Evolutionary conservation across 108 stramenopile species (phyloP).

Genomic region (Skeletonema potamos): DNA sequence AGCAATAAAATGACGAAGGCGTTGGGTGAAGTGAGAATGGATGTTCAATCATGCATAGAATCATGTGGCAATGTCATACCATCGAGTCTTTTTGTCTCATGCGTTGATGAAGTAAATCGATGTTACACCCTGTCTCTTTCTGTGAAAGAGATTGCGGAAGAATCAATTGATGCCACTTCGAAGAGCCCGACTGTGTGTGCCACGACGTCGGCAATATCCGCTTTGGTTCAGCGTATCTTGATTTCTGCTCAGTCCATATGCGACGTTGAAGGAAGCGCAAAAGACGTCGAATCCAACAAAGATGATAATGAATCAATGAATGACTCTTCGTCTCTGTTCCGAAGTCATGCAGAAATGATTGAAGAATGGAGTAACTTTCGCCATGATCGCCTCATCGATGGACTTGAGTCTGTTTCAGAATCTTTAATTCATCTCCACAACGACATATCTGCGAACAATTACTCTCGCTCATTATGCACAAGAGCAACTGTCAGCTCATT

Average conservation of each 20-base stretch:
- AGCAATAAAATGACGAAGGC: neutral
- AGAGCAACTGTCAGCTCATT: constrained; percentile 48
- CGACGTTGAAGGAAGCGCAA: neutral
- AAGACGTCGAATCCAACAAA: neutral
- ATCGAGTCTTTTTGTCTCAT: constrained; percentile 30
- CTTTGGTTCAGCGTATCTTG: constrained; percentile 30
- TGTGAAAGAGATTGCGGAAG: constrained; percentile 4
- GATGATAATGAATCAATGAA: neutral
- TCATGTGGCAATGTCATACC: constrained; percentile 21
- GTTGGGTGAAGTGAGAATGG: constrained; percentile 14
- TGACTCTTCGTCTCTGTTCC: constrained; percentile 5
- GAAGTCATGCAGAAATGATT: constrained; percentile 39
- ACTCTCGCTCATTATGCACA: constrained; percentile 42
- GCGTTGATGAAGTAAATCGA: constrained; percentile 2
- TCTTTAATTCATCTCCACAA: constrained; percentile 33
- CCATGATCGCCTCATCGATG: constrained; percentile 31
- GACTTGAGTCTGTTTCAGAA: constrained; percentile 25
- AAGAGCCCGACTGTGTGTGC: neutral
- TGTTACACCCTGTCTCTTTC: constrained; percentile 12
- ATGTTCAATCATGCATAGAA: constrained; percentile 31
- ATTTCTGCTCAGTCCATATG: constrained; percentile 38
- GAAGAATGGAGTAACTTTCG: constrained; percentile 40
- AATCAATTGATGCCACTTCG: neutral
- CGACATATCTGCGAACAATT: constrained; percentile 9
- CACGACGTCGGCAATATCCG: constrained; percentile 20